Percentiles rank a stretch among this genome's conserved stretches.
Evolutionary conservation across 805 yeast genomes (phyloP).

Genomic region (Candida germanica): DNA sequence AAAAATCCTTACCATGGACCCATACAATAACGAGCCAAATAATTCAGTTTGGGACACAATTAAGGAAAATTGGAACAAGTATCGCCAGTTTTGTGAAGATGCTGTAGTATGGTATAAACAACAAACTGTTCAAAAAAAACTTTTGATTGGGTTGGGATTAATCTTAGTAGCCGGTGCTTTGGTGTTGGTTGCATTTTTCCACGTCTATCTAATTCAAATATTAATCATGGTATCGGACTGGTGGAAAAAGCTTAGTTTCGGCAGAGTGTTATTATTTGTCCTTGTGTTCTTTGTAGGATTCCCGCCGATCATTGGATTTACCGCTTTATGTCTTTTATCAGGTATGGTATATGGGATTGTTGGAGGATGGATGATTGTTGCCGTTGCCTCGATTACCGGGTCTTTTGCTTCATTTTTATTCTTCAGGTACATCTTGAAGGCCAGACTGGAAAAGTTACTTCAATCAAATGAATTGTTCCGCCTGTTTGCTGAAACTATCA

Average conservation of each 20-base stretch:
- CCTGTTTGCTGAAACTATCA: conserved; percentile 71
- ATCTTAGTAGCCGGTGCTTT: conserved; percentile 7
- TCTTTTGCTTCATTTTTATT: conserved; percentile 70
- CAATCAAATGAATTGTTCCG: conserved; percentile 60
- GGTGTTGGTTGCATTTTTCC: conserved; percentile 24
- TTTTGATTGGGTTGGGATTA: conserved; percentile 17
- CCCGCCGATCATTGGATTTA: conserved; percentile 88
- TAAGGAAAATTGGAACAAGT: conserved; percentile 1
- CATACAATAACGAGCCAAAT: background rate
- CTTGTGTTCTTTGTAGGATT: conserved; percentile 69
- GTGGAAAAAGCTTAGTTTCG: conserved; percentile 39
- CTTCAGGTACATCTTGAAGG: conserved; percentile 57
- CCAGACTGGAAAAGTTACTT: conserved; percentile 59
- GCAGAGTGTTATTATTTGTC: conserved; percentile 46
- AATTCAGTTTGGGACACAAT: conserved; percentile 1
- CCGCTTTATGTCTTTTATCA: conserved; percentile 58
- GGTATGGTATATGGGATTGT: conserved; percentile 86
- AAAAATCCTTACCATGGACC: background rate
- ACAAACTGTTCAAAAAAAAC: conserved; percentile 16
- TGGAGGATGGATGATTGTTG: conserved; percentile 74
- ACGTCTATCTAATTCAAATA: conserved; percentile 30
- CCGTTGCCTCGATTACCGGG: conserved; percentile 67
- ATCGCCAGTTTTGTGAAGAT: background rate
- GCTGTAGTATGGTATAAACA: conserved; percentile 17
- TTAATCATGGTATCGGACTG: conserved; percentile 44